Conservation (phyloP, 2,329 filamentous ascomycete genomes). For the Stagonosporopsis vannaccii region DNA sequence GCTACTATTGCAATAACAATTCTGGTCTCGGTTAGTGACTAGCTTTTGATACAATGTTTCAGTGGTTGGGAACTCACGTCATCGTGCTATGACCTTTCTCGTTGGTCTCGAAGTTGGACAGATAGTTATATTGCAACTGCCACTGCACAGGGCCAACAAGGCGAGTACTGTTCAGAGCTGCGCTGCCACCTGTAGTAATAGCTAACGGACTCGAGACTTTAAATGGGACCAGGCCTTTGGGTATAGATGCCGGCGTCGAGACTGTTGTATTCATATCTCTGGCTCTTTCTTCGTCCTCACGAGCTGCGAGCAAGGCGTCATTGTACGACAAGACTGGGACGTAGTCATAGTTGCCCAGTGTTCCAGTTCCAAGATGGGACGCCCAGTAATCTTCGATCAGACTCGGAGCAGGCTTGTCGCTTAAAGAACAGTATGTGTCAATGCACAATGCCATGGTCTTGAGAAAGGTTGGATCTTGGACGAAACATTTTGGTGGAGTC, state of each 20-base stretch:
- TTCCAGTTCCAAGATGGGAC: constrained; percentile 18
- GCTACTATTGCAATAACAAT: not conserved
- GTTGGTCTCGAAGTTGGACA: not conserved
- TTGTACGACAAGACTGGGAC: constrained; percentile 8
- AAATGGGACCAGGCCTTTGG: not conserved
- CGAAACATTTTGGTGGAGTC: constrained; percentile 27
- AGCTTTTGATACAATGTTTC: not conserved
- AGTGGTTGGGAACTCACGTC: not conserved
- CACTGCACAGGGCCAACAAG: not conserved
- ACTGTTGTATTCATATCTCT: not conserved
- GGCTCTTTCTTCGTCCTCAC: not conserved
- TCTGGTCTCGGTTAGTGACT: not conserved
- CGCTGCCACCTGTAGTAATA: not conserved
- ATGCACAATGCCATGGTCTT: constrained; percentile 39
- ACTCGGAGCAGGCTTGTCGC: constrained; percentile 7
- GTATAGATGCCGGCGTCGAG: not conserved
- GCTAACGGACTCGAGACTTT: not conserved
- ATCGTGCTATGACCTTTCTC: constrained; percentile 1
- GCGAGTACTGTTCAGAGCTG: not conserved
- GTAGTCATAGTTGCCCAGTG: constrained; percentile 14
- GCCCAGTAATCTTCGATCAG: constrained; percentile 29
- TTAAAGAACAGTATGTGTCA: constrained; percentile 24
- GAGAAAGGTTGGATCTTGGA: constrained; percentile 28
- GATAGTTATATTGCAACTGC: not conserved
- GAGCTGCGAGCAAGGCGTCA: not conserved